Percentiles rank a stretch among this genome's conserved stretches.
These are phyloP conservation scores for Aspergillus floridensis DNA, from an alignment of 2,329 filamentous ascomycete genomes.

Conservation along the genomic window DNA sequence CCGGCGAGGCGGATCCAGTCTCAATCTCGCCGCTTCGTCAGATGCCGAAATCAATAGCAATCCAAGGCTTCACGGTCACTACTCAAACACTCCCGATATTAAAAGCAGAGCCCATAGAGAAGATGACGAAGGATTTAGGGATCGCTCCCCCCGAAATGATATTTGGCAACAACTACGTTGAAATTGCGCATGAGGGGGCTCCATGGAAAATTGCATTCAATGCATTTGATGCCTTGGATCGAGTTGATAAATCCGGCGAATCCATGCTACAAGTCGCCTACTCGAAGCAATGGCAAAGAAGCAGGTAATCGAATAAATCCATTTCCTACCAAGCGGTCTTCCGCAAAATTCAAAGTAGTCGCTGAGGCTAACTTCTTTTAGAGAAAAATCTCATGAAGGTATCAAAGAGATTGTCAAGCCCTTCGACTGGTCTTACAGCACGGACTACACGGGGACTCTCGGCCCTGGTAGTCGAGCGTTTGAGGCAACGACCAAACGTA, in stretches of 20 bases:
- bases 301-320: conserved; percentile 48
- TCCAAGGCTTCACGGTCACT: conserved; percentile 69
- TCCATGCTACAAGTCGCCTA: conserved; percentile 93
- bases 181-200: conserved; percentile 69
- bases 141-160: conserved; percentile 98
- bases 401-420: conserved; percentile 94
- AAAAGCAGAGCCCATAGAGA: conserved; percentile 85
- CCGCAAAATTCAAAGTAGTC: not conserved
- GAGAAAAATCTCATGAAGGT: conserved; percentile 74
- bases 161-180: conserved; percentile 88
- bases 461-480: conserved; percentile 41
- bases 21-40: conserved; percentile 50
- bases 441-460: conserved; percentile 75
- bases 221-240: conserved; percentile 81
- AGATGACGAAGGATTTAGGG: conserved; percentile 71
- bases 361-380: conserved; percentile 31
- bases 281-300: conserved; percentile 80
- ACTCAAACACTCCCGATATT: conserved; percentile 93
- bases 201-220: conserved; percentile 80
- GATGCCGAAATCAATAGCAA: conserved; percentile 56
- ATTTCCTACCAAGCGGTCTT: not conserved
- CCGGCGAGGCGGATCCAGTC: conserved; percentile 40
- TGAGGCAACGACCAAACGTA: conserved; percentile 51
- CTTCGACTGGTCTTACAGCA: conserved; percentile 98
- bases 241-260: conserved; percentile 88